These are phyloP conservation scores for Gonapodya prolifera DNA, from an alignment of 192 early-diverging fungal genomes.

Conservation along the genomic window DNA sequence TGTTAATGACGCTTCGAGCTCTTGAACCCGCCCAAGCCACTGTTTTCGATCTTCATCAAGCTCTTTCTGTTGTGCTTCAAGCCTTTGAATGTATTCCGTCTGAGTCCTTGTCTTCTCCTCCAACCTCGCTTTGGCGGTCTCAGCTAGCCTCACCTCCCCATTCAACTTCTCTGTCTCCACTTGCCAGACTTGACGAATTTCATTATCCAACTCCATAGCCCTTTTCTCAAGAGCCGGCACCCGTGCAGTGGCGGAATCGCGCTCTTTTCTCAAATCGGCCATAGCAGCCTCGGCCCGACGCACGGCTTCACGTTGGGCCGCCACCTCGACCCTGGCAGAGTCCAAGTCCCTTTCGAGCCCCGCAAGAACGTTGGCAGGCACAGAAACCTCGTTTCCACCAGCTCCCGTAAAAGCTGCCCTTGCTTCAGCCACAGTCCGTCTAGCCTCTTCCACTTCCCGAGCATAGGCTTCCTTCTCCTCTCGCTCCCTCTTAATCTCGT, in stretches of 20 bases:
- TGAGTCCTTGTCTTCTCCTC: not conserved
- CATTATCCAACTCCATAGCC: not conserved
- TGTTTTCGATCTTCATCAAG: not conserved
- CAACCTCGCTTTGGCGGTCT: not conserved
- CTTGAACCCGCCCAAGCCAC: not conserved
- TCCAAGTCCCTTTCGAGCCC: not conserved
- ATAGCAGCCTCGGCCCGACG: not conserved
- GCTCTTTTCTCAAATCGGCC: not conserved
- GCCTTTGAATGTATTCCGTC: not conserved
- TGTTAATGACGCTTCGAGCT: not conserved
- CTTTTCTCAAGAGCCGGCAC: not conserved
- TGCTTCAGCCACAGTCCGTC: not conserved
- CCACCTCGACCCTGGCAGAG: not conserved
- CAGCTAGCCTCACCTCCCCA: not conserved
- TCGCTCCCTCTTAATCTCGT: not conserved
- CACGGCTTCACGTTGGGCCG: not conserved
- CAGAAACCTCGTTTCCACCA: too few relatives aligned
- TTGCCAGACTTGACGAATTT: not conserved
- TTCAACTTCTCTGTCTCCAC: not conserved
- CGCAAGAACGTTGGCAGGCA: not conserved
- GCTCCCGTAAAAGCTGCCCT: not conserved
- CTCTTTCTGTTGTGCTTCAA: not conserved
- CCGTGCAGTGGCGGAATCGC: not conserved
- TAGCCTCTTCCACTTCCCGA: not conserved
- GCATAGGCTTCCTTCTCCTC: not conserved